Percentiles rank a stretch among this genome's conserved stretches.
phyloP scores from a whole-genome alignment of 1,284 basidiomycete genomes.

The Malassezia equina region DNA sequence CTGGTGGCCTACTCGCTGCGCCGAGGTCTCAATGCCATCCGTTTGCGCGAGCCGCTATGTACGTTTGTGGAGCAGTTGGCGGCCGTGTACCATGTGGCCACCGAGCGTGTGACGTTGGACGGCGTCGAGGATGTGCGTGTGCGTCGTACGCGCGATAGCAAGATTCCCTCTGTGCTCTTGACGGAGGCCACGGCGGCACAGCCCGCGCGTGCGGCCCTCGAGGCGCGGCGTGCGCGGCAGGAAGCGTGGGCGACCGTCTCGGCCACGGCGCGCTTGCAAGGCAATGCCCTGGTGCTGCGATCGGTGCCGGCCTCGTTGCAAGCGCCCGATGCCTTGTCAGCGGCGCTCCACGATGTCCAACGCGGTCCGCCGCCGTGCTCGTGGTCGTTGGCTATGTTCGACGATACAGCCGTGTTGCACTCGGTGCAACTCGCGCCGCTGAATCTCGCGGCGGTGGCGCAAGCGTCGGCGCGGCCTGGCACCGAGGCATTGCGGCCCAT shows the following conservation, averaged over 20 bases:
- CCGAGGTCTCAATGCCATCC: slow-evolving; percentile 7
- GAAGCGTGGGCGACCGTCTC: background rate
- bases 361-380: background rate
- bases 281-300: slow-evolving; percentile 4
- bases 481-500: background rate
- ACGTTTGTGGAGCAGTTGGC: slow-evolving; percentile 39
- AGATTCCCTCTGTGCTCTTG: slow-evolving; percentile 31
- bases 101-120: background rate
- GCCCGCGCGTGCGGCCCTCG: background rate
- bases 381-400: background rate
- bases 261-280: background rate
- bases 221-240: background rate
- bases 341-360: background rate
- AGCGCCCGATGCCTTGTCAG: background rate
- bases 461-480: background rate
- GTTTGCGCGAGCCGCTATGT: slow-evolving; percentile 28
- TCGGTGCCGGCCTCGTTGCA: background rate
- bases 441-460: slow-evolving; percentile 9
- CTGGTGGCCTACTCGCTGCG: slow-evolving; percentile 3
- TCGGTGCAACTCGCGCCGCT: slow-evolving; percentile 7
- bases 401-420: background rate
- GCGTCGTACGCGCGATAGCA: slow-evolving; percentile 31
- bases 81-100: slow-evolving; percentile 25
- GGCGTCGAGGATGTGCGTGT: slow-evolving; percentile 21
- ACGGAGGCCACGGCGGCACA: slow-evolving; percentile 19